Evolutionary conservation across 23 red algal genomes (phyloP).

Genomic region (Cyanidium caldarium): DNA sequence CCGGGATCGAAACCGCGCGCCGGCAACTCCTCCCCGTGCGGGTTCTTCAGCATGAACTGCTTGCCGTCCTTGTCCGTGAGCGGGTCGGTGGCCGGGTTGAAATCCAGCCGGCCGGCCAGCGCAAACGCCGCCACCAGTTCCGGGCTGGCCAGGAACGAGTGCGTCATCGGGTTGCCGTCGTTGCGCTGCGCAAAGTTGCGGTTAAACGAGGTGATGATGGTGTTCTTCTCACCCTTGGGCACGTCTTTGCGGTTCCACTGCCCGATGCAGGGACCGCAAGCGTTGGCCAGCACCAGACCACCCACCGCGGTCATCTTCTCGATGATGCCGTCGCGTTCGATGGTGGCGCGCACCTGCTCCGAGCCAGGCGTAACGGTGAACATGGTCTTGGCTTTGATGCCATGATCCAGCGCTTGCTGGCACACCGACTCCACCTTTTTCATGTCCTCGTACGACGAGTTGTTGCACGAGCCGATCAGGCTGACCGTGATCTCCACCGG

Average conservation of each 20-base stretch:
- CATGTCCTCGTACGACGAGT: conserved; percentile 99
- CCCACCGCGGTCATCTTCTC: conserved; percentile 69
- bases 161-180: conserved; percentile 92
- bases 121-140: conserved; percentile 90
- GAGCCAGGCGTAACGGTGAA: conserved; percentile 92
- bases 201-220: conserved; percentile 96
- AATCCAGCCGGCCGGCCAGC: conserved; percentile 65
- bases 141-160: conserved; percentile 89
- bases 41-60: conserved; percentile 49
- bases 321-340: conserved; percentile 85
- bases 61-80: conserved; percentile 58
- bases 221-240: conserved; percentile 83
- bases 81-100: conserved; percentile 70
- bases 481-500: conserved; percentile 65
- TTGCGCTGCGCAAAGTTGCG: conserved; percentile 96
- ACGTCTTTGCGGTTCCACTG: conserved; percentile 97
- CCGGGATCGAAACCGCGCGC: conserved; percentile 74
- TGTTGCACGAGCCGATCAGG: conserved; percentile 91
- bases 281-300: conserved; percentile 85
- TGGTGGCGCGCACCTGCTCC: conserved; percentile 93
- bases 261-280: conserved; percentile 98
- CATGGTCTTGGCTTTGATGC: conserved; percentile 76
- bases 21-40: conserved; percentile 72
- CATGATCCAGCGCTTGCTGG: conserved; percentile 71
- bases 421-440: conserved; percentile 52